phyloP scores from a whole-genome alignment of 768 basidiomycete species.

The Leccinum obscurum region DNA sequence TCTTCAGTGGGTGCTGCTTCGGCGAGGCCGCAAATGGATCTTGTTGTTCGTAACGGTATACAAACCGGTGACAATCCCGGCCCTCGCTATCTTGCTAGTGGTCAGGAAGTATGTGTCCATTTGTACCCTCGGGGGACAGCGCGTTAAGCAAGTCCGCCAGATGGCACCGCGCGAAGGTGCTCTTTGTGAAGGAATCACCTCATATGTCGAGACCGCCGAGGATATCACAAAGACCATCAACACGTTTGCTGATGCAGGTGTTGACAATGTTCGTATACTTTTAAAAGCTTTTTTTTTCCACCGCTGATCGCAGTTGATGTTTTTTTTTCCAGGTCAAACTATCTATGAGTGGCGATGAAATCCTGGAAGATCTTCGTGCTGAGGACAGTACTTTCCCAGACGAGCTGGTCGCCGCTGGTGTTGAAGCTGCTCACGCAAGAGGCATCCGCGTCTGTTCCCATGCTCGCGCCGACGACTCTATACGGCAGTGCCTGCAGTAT shows the following conservation, averaged over 20 bases:
- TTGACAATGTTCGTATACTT: slow-evolving; percentile 20
- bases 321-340: slow-evolving; percentile 31
- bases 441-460: slow-evolving; percentile 41
- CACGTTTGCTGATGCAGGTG: slow-evolving; percentile 25
- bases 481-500: slow-evolving; percentile 37
- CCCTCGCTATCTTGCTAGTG: slow-evolving; percentile 37
- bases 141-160: slow-evolving; percentile 13
- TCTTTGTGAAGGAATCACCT: slow-evolving; percentile 34
- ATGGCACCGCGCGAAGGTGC: slow-evolving; percentile 34
- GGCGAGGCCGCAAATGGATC: slow-evolving; percentile 34
- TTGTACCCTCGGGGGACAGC: not conserved
- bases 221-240: slow-evolving; percentile 32
- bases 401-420: slow-evolving; percentile 34
- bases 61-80: slow-evolving; percentile 36
- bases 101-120: slow-evolving; percentile 30
- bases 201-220: slow-evolving; percentile 30
- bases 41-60: slow-evolving; percentile 37
- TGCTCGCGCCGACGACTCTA: slow-evolving; percentile 35
- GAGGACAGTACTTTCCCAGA: slow-evolving; percentile 38
- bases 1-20: slow-evolving; percentile 36
- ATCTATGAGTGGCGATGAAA: slow-evolving; percentile 39
- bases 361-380: slow-evolving; percentile 35
- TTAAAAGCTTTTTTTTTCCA: not conserved
- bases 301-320: not conserved
- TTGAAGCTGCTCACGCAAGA: slow-evolving; percentile 35